Evolutionary conservation across 768 basidiomycete genomes (phyloP), one percentile per base, ranked within the genome.

Genomic region (Boletus tomentosulus): DNA sequence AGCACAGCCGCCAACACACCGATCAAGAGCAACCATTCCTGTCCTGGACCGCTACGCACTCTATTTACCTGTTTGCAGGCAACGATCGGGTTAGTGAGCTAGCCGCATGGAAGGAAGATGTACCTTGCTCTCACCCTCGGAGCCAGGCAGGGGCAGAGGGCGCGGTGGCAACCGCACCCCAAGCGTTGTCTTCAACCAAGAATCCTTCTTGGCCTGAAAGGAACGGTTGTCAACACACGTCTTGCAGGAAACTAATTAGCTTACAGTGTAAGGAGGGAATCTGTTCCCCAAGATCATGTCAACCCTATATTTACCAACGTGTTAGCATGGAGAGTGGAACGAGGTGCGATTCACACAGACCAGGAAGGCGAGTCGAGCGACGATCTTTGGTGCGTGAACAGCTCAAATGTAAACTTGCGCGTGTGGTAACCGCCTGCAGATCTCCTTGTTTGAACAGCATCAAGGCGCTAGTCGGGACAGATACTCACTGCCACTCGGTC

Each of bases 341-440:
- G 4, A 7, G 4, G 24, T n/a, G 16, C 2, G 6, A 13, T n/a
- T 13, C 19, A 41, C 3, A 19, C 66, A 6, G 31, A 69, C 68
- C 66, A 78, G 51, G 63, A 54, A 34, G 76, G 79, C 3, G 68
- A 71, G 57, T 77, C 73, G 9, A 79, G 41, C 0, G 85, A 80
- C 5, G 84, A 65, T 48, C 92, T 79, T 25, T 80, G 59, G 64
- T 92, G 89, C 0, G 89, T 90, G 71, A 94, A 93, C 63, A 79
- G 73, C 55, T 90, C 86, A 59, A 92, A 93, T 5, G 76, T 73
- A 62, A 74, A 86, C 63, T 90, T 90, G 34, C 90, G 86, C 4
- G 84, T 83, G 62, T 87, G 83, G 51, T 77, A 74, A 12, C 91
- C 85, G 53, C 75, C 89, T 86, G 43, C 16, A 35, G n/a, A 27